A percentile compares a stretch with the other conserved stretches of the same genome.
phyloP scores from a whole-genome alignment of 2,329 filamentous ascomycete species.

The Seiridium cupressi region DNA sequence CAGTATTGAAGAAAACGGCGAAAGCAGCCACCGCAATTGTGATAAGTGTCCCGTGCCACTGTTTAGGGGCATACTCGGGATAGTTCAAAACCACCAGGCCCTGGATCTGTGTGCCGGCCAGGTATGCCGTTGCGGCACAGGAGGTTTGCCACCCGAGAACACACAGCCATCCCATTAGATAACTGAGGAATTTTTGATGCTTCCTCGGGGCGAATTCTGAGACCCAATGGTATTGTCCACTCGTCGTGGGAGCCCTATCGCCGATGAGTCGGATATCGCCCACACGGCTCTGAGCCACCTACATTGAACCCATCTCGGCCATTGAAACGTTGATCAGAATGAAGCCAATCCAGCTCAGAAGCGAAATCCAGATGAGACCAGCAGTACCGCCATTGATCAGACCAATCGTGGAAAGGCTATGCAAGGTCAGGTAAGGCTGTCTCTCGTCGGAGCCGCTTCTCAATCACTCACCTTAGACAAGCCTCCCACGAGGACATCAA shows the following conservation, averaged over 20 bases:
- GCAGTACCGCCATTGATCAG: conserved; percentile 42
- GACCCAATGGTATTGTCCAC: conserved; percentile 60
- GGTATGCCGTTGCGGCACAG: conserved; percentile 14
- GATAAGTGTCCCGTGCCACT: conserved; percentile 32
- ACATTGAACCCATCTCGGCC: conserved; percentile 50
- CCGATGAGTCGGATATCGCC: neutral
- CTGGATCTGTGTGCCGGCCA: conserved; percentile 20
- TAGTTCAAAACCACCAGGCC: conserved; percentile 15
- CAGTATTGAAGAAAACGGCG: conserved; percentile 40
- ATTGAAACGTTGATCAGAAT: conserved; percentile 38
- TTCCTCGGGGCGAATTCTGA: conserved; percentile 48
- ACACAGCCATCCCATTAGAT: conserved; percentile 43
- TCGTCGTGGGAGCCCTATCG: conserved; percentile 46
- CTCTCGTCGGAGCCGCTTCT: neutral
- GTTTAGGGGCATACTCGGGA: conserved; percentile 23
- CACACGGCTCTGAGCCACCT: neutral
- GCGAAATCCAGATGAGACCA: conserved; percentile 44
- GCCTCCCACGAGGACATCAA: conserved; percentile 45
- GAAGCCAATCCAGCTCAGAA: conserved; percentile 37
- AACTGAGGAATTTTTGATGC: conserved; percentile 52
- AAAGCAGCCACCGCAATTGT: conserved; percentile 38
- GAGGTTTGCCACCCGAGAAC: neutral
- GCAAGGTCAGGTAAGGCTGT: neutral
- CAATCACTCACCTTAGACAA: conserved; percentile 27
- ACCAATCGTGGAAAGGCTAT: neutral